Evolutionary conservation across 2,329 filamentous ascomycete species (phyloP).

Genomic region (Tolypocladium guangdongense): DNA sequence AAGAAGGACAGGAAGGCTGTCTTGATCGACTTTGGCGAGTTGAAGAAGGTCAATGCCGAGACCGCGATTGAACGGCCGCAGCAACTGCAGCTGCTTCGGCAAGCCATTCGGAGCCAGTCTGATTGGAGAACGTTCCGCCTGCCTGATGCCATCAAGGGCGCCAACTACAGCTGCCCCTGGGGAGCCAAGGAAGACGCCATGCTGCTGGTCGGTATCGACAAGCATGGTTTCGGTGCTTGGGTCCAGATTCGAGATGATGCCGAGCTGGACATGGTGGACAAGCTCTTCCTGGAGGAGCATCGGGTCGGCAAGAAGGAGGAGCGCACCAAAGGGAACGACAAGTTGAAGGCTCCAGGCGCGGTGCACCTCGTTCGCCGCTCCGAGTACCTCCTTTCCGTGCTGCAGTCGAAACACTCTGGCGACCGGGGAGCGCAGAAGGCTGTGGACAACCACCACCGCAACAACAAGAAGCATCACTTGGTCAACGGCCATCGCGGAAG

Average conservation of each 20-base stretch:
- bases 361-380: slow-evolving; percentile 92
- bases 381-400: slow-evolving; percentile 89
- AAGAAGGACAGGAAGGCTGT: slow-evolving; percentile 98
- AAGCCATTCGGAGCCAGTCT: slow-evolving; percentile 53
- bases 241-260: slow-evolving; percentile 83
- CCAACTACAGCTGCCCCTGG: slow-evolving; percentile 87
- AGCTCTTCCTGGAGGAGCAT: slow-evolving; percentile 94
- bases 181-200: slow-evolving; percentile 91
- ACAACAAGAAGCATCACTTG: slow-evolving; percentile 66
- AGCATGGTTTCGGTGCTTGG: slow-evolving; percentile 95
- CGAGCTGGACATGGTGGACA: slow-evolving; percentile 76
- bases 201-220: slow-evolving; percentile 86
- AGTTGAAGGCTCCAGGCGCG: slow-evolving; percentile 87
- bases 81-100: slow-evolving; percentile 75
- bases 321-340: slow-evolving; percentile 64
- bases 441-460: slow-evolving; percentile 88
- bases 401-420: slow-evolving; percentile 73
- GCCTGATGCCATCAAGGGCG: slow-evolving; percentile 81
- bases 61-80: slow-evolving; percentile 85
- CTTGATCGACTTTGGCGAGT: slow-evolving; percentile 83
- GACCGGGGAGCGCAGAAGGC: slow-evolving; percentile 67
- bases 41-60: slow-evolving; percentile 92
- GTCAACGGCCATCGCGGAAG: slow-evolving; percentile 51
- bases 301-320: slow-evolving; percentile 97
- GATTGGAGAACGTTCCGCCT: slow-evolving; percentile 78